Evolutionary conservation across 1,284 basidiomycete species (phyloP).

Genomic region (Singerocomus rubriflavus): DNA sequence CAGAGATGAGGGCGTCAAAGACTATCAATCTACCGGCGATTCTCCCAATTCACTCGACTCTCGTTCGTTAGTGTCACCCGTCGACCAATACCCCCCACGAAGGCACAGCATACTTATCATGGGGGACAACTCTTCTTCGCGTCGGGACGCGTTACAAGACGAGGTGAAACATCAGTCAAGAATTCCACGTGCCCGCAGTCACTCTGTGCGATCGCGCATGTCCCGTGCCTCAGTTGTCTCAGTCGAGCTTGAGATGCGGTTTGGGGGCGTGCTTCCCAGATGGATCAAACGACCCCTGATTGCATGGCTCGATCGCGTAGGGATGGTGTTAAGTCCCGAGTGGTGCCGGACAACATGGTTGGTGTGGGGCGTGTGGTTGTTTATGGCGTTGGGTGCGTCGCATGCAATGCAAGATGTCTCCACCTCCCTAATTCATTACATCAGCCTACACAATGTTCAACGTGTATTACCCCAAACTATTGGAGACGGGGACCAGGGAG

Average conservation of each 20-base stretch:
- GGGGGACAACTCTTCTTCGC: slow-evolving; percentile 13
- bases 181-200: slow-evolving; percentile 6
- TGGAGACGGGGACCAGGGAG: slow-evolving; percentile 55
- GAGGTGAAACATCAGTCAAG: slow-evolving; percentile 17
- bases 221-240: slow-evolving; percentile 22
- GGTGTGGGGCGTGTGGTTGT: slow-evolving; percentile 83
- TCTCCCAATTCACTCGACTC: slow-evolving; percentile 38
- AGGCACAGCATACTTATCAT: slow-evolving; percentile 10
- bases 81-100: slow-evolving; percentile 28
- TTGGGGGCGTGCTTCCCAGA: slow-evolving; percentile 44
- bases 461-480: slow-evolving; percentile 88
- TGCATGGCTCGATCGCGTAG: slow-evolving; percentile 71
- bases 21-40: slow-evolving; percentile 41
- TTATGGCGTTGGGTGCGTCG: slow-evolving; percentile 72
- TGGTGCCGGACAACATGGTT: slow-evolving; percentile 83
- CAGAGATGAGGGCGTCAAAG: slow-evolving; percentile 27
- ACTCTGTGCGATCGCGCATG: slow-evolving; percentile 17
- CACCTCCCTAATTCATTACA: not conserved
- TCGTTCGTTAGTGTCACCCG: slow-evolving; percentile 36
- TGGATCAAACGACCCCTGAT: slow-evolving; percentile 49
- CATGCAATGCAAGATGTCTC: slow-evolving; percentile 6
- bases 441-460: slow-evolving; percentile 95
- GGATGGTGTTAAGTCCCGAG: slow-evolving; percentile 74
- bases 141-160: slow-evolving; percentile 1
- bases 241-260: slow-evolving; percentile 38